phyloP scores from a whole-genome alignment of 2,329 filamentous ascomycete species.

The Geosmithia putterillii region DNA sequence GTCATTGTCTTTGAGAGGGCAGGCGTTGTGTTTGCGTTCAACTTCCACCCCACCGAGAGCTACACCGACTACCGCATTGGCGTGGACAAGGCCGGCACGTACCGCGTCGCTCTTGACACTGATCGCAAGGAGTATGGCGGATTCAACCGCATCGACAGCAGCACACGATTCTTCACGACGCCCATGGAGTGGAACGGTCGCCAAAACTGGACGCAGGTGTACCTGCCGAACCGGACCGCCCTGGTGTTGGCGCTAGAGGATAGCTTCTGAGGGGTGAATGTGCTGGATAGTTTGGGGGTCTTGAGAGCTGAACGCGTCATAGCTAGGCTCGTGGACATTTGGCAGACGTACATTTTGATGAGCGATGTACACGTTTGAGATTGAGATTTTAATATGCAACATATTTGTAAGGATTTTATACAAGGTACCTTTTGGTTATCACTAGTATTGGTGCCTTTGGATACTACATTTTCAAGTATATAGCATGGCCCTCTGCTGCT shows the following conservation, averaged over 20 bases:
- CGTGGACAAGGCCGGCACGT: slow-evolving; percentile 73
- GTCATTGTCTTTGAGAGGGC: slow-evolving; percentile 91
- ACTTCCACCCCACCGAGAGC: slow-evolving; percentile 77
- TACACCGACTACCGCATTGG: slow-evolving; percentile 90
- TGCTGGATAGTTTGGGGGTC: no score
- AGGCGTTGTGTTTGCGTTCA: slow-evolving; percentile 87
- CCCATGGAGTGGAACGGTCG: slow-evolving; percentile 81
- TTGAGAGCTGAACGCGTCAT: neutral
- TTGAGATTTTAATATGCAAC: neutral
- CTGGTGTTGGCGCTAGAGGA: slow-evolving; percentile 46
- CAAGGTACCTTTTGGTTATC: no score
- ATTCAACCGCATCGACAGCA: slow-evolving; percentile 61
- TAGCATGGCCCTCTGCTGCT: no score
- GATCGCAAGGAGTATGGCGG: slow-evolving; percentile 73
- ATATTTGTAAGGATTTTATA: no score
- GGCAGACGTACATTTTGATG: neutral
- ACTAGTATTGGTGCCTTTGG: no score
- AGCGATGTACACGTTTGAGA: neutral
- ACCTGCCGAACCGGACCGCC: slow-evolving; percentile 73
- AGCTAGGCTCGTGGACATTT: neutral
- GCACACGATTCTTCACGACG: slow-evolving; percentile 86
- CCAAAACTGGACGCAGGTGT: slow-evolving; percentile 85
- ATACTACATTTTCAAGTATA: no score
- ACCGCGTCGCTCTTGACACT: slow-evolving; percentile 73
- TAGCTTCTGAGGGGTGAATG: no score